Base-by-base conservation (phyloP, 371 early-diverging fungal genomes). In the Mucor racemosus region DNA sequence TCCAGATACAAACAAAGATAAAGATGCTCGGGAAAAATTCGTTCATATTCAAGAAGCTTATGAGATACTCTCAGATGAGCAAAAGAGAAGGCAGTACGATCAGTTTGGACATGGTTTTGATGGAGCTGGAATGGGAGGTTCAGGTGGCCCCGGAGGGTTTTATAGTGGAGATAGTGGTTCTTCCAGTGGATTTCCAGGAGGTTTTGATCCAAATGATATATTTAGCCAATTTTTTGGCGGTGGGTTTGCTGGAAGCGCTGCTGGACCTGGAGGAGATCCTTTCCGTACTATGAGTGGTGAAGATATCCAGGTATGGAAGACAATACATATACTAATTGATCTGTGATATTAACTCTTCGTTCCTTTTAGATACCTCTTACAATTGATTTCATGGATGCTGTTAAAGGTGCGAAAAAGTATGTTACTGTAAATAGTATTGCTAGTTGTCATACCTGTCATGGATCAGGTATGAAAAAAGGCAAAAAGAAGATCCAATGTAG, bases 21-120 rank as follows among this genome's bases (percentile, higher is more conserved):
- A 88, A 39, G 84, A 82, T 2, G 95, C 97, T 19, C 91, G 95
- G 62, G 97, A 96, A 69, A 94, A 94, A 78, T 98, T 98, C 81
- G 84, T 94, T 4, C 91, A 98, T 76, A 92, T 98, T 62, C 96
- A 98, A 75, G 92, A 95, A 67, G 97, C 98, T 1, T 98, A 98
- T 71, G 96, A 97, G 81, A 90, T 95, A 54, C 72, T 97, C 14
- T 92, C 93, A 7, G 95, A 97, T 64, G 92, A 92, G 38, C 75
- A 87, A 68, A 97, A 97, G 77, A 87, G 94, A 50, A 85, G 89
- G 5, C 84, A 88, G 35, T 97, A 92, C 66, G 97, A 97, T 79
- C 91, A 91, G 74, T 94, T 90, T 77, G 97, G 97, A 5, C 86
- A 89, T 63, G 66, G 67, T 40, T 68, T 74, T 60, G 71, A 71